A percentile compares a stretch with the other conserved stretches of the same genome.
phyloP scores from a whole-genome alignment of 768 basidiomycete genomes.

The Kwoniella dendrophila region DNA sequence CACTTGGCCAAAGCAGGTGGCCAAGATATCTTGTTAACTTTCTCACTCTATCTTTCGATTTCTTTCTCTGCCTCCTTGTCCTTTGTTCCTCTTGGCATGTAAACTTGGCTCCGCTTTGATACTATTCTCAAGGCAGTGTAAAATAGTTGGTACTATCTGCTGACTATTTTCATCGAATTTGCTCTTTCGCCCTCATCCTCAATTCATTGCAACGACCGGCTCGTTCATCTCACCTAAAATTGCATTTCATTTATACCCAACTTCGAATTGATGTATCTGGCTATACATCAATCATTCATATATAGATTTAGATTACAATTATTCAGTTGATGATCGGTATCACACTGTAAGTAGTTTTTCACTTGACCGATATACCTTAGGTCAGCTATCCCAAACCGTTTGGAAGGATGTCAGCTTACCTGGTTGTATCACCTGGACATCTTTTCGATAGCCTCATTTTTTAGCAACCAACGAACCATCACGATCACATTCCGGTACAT shows the following conservation, averaged over 20 bases:
- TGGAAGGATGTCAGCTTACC: too few species aligned
- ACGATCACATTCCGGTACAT: neutral
- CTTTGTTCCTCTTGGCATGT: neutral
- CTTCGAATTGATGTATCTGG: too few species aligned
- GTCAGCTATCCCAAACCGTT: too few species aligned
- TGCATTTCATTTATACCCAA: too few species aligned
- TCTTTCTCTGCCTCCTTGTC: neutral
- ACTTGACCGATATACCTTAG: too few species aligned
- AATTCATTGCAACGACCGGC: neutral
- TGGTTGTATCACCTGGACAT: neutral
- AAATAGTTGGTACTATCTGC: neutral
- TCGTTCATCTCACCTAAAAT: neutral
- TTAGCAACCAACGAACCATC: neutral
- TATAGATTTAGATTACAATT: slow-evolving; percentile 10
- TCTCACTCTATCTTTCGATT: too few species aligned
- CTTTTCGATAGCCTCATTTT: slow-evolving; percentile 2
- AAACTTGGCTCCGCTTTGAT: neutral
- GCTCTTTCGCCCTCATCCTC: neutral
- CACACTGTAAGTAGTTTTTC: slow-evolving; percentile 8
- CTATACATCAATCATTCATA: neutral
- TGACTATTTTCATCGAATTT: neutral
- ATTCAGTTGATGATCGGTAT: slow-evolving; percentile 4
- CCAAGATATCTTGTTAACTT: too few species aligned
- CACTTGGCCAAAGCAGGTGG: too few species aligned
- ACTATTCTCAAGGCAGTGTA: neutral